Evolutionary conservation across 1,284 basidiomycete species (phyloP).

Genomic region (Papiliotrema flavescens): DNA sequence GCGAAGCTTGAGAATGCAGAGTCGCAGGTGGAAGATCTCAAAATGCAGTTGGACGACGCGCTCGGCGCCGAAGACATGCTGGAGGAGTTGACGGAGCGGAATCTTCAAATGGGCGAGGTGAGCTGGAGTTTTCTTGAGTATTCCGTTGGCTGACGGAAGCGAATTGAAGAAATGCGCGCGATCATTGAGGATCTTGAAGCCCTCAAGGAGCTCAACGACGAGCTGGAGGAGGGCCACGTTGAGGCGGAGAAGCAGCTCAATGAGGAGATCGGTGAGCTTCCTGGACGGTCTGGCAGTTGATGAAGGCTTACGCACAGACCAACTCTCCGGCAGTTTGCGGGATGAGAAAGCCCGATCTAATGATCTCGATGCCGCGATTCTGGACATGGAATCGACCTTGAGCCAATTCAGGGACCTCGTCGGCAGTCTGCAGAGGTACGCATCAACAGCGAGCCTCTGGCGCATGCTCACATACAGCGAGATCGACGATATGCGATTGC

Average conservation of each 20-base stretch:
- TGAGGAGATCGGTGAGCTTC: constrained; percentile 74
- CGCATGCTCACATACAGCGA: constrained; percentile 56
- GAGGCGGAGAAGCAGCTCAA: constrained; percentile 91
- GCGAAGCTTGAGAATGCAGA: constrained; percentile 81
- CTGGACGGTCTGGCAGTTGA: no score
- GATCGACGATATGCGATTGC: constrained; percentile 71
- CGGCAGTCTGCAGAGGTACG: constrained; percentile 70
- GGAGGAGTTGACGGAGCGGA: constrained; percentile 91
- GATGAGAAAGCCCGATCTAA: constrained; percentile 65
- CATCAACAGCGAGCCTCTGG: not conserved
- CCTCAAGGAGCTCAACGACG: constrained; percentile 91
- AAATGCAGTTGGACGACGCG: constrained; percentile 90
- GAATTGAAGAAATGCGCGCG: constrained; percentile 93
- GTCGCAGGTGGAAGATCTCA: constrained; percentile 87
- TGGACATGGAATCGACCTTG: constrained; percentile 83
- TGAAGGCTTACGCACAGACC: constrained; percentile 53
- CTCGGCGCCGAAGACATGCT: constrained; percentile 94
- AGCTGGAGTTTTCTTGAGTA: constrained; percentile 7
- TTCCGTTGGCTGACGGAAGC: constrained; percentile 52
- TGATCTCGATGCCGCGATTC: constrained; percentile 68
- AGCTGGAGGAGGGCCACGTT: constrained; percentile 92
- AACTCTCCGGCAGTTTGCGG: constrained; percentile 65
- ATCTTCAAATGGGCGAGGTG: constrained; percentile 83
- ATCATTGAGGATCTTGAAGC: constrained; percentile 95
- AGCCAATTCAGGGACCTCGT: constrained; percentile 87